Evolutionary conservation across 129 eudicot species (phyloP), one percentile per base, ranked within the genome.

Genomic region (Saposhnikovia divaricata): DNA sequence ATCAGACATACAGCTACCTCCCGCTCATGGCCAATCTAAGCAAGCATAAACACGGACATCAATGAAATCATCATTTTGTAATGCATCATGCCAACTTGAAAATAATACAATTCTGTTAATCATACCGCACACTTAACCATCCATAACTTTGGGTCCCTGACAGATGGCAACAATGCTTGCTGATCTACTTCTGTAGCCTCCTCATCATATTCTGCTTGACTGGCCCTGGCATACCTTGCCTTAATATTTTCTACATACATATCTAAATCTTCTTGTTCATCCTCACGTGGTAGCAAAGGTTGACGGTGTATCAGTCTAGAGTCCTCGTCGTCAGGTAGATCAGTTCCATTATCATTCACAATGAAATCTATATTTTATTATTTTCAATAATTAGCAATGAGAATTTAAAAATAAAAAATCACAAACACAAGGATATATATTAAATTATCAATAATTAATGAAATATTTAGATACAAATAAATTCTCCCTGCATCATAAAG

Each of bases 111-210:
- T n/a, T 45, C 27, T 42, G 43, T 40, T 44, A 18, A 66, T 37
- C 97, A 38, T 95, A 95, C 98, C 96, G 96, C 96, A 84, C 98
- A 95, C 86, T 92, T 95, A 76, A 95, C 98, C 98, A 95, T 92
- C 97, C 97, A 95, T 61, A 95, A 81, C 84, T 95, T 95, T 59
- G 97, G 98, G 85, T 95, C 98, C 87, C 97, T 90, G 78, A 95
- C 94, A 34, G 98, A 95, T 48, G 98, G 98, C 82, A 95, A 82
- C 25, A 95, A 92, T 74, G 98, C 98, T 86, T 95, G 98, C 69
- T 95, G 98, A 78, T 95, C 98, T 44, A 95, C 98, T 81, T 95
- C 98, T 39, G 98, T 90, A 37, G 93, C 87, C 82, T 93, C 96
- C 77, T 92, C 94, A 25, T 91, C 97, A 84, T 95, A 95, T 73